phyloP scores from a whole-genome alignment of 805 yeast genomes.

The Zygotorulaspora danielsina region DNA sequence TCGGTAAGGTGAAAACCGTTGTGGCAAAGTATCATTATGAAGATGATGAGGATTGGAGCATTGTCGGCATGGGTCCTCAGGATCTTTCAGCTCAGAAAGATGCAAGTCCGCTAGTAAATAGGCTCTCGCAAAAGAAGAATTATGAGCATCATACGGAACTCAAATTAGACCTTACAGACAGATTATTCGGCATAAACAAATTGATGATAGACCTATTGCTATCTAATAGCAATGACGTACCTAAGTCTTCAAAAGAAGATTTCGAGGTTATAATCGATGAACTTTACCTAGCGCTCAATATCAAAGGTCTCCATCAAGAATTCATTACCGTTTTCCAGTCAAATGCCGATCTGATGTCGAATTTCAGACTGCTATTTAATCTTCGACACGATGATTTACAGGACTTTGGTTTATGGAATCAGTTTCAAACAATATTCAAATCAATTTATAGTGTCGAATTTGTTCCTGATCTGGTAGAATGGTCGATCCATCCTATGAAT shows the following conservation, averaged over 20 bases:
- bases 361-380: slow-evolving; percentile 28
- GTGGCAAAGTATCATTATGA: slow-evolving; percentile 26
- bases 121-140: slow-evolving; percentile 29
- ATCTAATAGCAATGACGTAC: slow-evolving; percentile 1
- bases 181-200: slow-evolving; percentile 24
- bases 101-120: slow-evolving; percentile 25
- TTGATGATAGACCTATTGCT: slow-evolving; percentile 16
- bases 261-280: slow-evolving; percentile 30
- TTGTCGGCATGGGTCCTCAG: slow-evolving; percentile 35
- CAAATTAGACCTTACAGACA: slow-evolving; percentile 27
- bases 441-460: slow-evolving; percentile 23
- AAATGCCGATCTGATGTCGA: slow-evolving; percentile 26
- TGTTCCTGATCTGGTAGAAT: slow-evolving; percentile 18
- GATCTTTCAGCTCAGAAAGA: slow-evolving; percentile 20
- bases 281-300: slow-evolving; percentile 23
- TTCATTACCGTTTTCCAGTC: slow-evolving; percentile 27
- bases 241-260: slow-evolving; percentile 16
- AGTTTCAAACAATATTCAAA: slow-evolving; percentile 23
- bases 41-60: slow-evolving; percentile 34
- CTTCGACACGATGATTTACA: slow-evolving; percentile 20
- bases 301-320: slow-evolving; percentile 28
- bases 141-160: slow-evolving; percentile 29
- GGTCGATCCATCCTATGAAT: slow-evolving; percentile 12
- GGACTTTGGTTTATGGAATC: slow-evolving; percentile 22
- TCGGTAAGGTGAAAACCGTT: slow-evolving; percentile 11